These are phyloP conservation scores for Tilletiopsis washingtonensis DNA, from an alignment of 1,284 basidiomycete species.

Conservation along the genomic window DNA sequence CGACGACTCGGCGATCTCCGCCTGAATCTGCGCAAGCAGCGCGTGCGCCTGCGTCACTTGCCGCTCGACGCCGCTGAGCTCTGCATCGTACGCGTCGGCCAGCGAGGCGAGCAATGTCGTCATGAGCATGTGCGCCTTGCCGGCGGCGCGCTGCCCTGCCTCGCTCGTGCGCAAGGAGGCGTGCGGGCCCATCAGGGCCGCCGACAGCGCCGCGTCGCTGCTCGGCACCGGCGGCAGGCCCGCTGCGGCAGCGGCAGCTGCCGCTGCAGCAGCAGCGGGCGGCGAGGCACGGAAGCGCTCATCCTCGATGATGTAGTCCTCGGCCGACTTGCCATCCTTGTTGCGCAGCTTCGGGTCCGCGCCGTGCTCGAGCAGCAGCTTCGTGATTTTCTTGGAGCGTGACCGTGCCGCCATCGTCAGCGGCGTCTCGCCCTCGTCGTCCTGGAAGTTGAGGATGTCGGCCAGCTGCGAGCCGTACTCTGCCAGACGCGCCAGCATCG, in stretches of 20 bases:
- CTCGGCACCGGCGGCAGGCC: conserved; percentile 17
- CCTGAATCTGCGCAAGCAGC: conserved; percentile 75
- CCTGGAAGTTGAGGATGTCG: conserved; percentile 98
- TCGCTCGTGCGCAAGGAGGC: conserved; percentile 73
- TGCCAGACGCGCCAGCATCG: conserved; percentile 75
- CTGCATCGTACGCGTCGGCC: conserved; percentile 85
- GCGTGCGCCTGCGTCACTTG: conserved; percentile 85
- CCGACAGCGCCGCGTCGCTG: not conserved
- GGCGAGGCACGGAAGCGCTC: conserved; percentile 92
- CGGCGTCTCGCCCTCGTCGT: conserved; percentile 97
- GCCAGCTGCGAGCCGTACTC: conserved; percentile 94
- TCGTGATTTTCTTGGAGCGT: conserved; percentile 90
- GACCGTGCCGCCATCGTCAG: conserved; percentile 94
- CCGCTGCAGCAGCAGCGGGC: conserved; percentile 15
- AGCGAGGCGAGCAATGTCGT: conserved; percentile 78
- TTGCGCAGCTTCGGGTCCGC: conserved; percentile 94
- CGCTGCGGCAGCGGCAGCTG: conserved; percentile 7
- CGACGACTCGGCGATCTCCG: conserved; percentile 69
- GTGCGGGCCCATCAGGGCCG: too few species aligned
- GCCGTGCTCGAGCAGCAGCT: conserved; percentile 89
- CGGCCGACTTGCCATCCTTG: conserved; percentile 89
- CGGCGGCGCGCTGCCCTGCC: conserved; percentile 78
- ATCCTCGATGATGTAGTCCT: conserved; percentile 98
- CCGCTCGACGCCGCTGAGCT: conserved; percentile 82
- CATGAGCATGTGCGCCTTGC: conserved; percentile 65